phyloP scores from a whole-genome alignment of 2,329 filamentous ascomycete species.

The Stagonosporopsis rhizophila region DNA sequence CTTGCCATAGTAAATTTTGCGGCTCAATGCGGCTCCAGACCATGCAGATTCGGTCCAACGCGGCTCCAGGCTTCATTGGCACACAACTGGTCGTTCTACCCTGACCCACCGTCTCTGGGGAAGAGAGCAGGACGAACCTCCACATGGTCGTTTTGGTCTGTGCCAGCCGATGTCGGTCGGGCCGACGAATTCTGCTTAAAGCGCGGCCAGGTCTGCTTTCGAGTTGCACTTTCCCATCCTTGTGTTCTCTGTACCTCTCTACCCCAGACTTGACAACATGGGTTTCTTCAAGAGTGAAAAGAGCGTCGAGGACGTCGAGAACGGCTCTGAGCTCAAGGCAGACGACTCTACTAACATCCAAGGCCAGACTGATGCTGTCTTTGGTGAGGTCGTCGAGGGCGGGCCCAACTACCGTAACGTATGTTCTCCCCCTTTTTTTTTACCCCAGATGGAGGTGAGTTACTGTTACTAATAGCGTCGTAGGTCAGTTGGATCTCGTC shows the following conservation, averaged over 20 bases:
- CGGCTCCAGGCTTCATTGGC: conserved; percentile 19
- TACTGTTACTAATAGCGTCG: not conserved
- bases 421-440: not conserved
- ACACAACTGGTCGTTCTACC: not conserved
- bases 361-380: conserved; percentile 20
- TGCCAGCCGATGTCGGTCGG: conserved; percentile 20
- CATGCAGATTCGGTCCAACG: conserved; percentile 8
- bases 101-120: conserved; percentile 17
- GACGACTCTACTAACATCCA: conserved; percentile 10
- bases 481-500: conserved; percentile 30
- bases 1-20: conserved; percentile 8
- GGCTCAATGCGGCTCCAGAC: conserved; percentile 21
- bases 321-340: conserved; percentile 15
- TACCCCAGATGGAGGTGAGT: not conserved
- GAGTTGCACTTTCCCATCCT: not conserved
- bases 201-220: not conserved
- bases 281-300: conserved; percentile 12
- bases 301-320: conserved; percentile 9
- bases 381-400: conserved; percentile 21
- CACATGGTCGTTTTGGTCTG: conserved; percentile 15
- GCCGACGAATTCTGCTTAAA: conserved; percentile 21
- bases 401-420: conserved; percentile 21
- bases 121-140: conserved; percentile 13
- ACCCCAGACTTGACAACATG: conserved; percentile 7
- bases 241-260: not conserved